A percentile compares a stretch with the other conserved stretches of the same genome.
Conservation (phyloP, 2,329 filamentous ascomycete species). For the Chaetoscypha palmicola region DNA sequence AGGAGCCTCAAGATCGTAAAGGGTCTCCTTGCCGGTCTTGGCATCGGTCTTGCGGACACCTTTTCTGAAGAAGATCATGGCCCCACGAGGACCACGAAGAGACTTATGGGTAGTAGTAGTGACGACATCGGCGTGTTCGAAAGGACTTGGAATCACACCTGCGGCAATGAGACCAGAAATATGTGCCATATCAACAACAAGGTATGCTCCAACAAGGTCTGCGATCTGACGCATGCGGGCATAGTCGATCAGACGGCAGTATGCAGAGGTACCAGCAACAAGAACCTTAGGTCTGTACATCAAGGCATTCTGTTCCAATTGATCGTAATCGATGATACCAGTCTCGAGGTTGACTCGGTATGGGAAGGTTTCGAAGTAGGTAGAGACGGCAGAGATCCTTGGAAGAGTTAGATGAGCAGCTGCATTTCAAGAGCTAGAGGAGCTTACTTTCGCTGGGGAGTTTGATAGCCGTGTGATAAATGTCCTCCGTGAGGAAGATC, state of each 20-base stretch:
- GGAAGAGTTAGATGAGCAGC: constrained; percentile 12
- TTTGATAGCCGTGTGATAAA: constrained; percentile 96
- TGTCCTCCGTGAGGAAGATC: constrained; percentile 96
- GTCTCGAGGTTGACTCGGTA: constrained; percentile 87
- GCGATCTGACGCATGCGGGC: constrained; percentile 92
- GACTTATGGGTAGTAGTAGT: constrained; percentile 99
- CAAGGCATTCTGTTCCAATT: constrained; percentile 79
- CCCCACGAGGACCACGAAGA: constrained; percentile 90
- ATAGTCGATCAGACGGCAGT: constrained; percentile 98
- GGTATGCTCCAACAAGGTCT: constrained; percentile 87
- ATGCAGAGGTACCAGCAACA: constrained; percentile 93
- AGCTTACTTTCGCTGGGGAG: constrained; percentile 76
- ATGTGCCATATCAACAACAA: constrained; percentile 97
- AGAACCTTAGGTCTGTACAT: constrained; percentile 95
- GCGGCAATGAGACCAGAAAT: constrained; percentile 94
- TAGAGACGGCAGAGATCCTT: constrained; percentile 91
- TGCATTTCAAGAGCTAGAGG: background rate
- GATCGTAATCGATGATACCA: constrained; percentile 95
- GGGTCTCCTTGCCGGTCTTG: constrained; percentile 82
- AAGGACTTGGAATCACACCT: constrained; percentile 87
- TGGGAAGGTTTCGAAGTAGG: constrained; percentile 98
- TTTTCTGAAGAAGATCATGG: constrained; percentile 99
- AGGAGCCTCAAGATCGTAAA: constrained; percentile 89
- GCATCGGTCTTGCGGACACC: constrained; percentile 82
- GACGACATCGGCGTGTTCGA: constrained; percentile 88